Percentiles rank a stretch among this genome's conserved stretches.
These are phyloP conservation scores for Diutina sp. DNA, from an alignment of 1,139 yeast species.

Conservation along the genomic window DNA sequence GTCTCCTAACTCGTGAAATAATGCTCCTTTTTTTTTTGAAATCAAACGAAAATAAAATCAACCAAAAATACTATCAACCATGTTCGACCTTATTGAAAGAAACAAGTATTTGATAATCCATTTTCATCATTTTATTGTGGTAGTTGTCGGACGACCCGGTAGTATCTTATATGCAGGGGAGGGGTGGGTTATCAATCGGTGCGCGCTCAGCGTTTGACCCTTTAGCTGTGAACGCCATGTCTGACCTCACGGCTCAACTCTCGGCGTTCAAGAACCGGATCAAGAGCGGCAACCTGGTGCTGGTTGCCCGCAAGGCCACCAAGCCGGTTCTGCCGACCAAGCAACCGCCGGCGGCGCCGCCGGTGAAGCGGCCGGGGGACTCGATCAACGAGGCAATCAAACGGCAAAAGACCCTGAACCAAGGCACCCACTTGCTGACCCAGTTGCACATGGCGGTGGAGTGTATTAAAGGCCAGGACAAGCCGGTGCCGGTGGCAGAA, in stretches of 20 bases:
- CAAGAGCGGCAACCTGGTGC: conserved; percentile 34
- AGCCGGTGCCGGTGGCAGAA: conserved; percentile 52
- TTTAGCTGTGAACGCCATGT: conserved; percentile 12
- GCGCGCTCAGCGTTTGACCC: background rate
- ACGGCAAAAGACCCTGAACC: conserved; percentile 22
- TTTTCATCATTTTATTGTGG: no score
- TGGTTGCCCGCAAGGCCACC: conserved; percentile 11
- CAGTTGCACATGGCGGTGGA: conserved; percentile 83
- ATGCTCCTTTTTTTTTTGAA: no score
- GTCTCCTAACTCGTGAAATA: no score
- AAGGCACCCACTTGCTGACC: conserved; percentile 61
- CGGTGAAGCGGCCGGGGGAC: conserved; percentile 10
- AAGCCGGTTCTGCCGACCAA: conserved; percentile 6
- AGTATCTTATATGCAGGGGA: no score
- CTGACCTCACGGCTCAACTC: conserved; percentile 33
- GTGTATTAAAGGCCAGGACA: conserved; percentile 56
- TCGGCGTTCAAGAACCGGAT: conserved; percentile 37
- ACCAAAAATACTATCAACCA: no score
- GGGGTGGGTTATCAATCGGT: background rate
- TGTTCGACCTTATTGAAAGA: no score
- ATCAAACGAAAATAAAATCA: no score
- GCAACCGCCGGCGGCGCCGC: conserved; percentile 6
- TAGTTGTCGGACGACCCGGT: no score
- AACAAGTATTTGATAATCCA: no score
- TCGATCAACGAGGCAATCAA: conserved; percentile 23